Evolutionary conservation across 345 rosid genomes (phyloP).

Genomic region (Fremontodendron californicum): DNA sequence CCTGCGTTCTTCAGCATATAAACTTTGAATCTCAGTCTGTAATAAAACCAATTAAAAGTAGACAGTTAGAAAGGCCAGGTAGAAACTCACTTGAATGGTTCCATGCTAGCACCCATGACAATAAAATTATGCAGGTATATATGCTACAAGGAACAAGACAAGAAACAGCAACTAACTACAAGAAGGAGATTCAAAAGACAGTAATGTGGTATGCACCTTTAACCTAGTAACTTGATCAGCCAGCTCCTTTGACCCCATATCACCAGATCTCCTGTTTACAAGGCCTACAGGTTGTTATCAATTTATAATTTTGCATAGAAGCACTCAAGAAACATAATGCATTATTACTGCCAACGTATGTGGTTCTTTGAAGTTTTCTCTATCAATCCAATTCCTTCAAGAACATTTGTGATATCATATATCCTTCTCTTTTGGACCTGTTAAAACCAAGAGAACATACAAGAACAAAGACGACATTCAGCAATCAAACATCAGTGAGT

Average conservation of each 20-base stretch:
- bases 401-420: constrained; percentile 82
- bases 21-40: constrained; percentile 53
- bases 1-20: constrained; percentile 47
- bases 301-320: constrained; percentile 1
- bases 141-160: neutral
- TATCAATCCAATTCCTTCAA: constrained; percentile 76
- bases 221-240: constrained; percentile 40
- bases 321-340: constrained; percentile 2
- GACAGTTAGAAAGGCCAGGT: neutral
- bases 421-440: constrained; percentile 89
- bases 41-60: constrained; percentile 1
- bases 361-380: constrained; percentile 84
- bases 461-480: constrained; percentile 11
- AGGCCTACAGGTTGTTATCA: constrained; percentile 21
- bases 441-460: constrained; percentile 16
- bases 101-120: neutral
- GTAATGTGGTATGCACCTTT: constrained; percentile 35
- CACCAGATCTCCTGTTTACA: constrained; percentile 52
- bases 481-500: neutral
- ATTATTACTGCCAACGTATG: constrained; percentile 67
- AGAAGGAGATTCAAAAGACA: constrained; percentile 1
- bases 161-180: neutral
- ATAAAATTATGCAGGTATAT: neutral
- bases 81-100: neutral
- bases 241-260: constrained; percentile 38